Evolutionary conservation across 2,329 filamentous ascomycete genomes (phyloP).

Genomic region (Arthrobotrys pseudoclavata): DNA sequence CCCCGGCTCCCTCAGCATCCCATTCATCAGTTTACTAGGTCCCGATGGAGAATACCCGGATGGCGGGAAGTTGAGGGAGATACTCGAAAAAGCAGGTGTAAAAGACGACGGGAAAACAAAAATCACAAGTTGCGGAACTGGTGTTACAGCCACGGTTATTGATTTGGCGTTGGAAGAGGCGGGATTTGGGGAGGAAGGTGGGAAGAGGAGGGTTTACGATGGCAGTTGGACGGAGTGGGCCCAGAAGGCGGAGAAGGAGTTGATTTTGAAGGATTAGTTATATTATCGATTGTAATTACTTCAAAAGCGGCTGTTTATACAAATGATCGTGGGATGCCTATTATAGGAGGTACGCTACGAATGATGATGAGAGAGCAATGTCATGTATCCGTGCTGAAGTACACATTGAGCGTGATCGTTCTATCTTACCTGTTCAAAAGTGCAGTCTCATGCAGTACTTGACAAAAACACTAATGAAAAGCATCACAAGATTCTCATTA

Average conservation of each 20-base stretch:
- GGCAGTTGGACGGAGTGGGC: slow-evolving; percentile 85
- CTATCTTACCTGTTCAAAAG: too few relatives aligned
- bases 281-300: not conserved
- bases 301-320: not conserved
- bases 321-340: too few relatives aligned
- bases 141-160: slow-evolving; percentile 91
- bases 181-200: slow-evolving; percentile 76
- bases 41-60: slow-evolving; percentile 85
- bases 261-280: slow-evolving; percentile 51
- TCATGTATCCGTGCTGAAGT: too few relatives aligned
- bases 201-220: slow-evolving; percentile 83
- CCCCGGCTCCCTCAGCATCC: slow-evolving; percentile 85
- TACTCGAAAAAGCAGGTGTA: slow-evolving; percentile 85
- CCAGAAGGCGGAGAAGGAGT: slow-evolving; percentile 34
- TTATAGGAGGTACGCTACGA: too few relatives aligned
- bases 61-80: slow-evolving; percentile 76
- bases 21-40: slow-evolving; percentile 84
- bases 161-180: slow-evolving; percentile 88
- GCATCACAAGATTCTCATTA: too few relatives aligned
- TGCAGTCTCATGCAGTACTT: too few relatives aligned
- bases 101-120: slow-evolving; percentile 81
- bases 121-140: slow-evolving; percentile 90
- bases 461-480: too few relatives aligned
- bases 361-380: too few relatives aligned
- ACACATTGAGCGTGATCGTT: not conserved